A percentile compares a stretch with the other conserved stretches of the same genome.
phyloP scores from a whole-genome alignment of 768 basidiomycete genomes.

The Pleurotus djamor region DNA sequence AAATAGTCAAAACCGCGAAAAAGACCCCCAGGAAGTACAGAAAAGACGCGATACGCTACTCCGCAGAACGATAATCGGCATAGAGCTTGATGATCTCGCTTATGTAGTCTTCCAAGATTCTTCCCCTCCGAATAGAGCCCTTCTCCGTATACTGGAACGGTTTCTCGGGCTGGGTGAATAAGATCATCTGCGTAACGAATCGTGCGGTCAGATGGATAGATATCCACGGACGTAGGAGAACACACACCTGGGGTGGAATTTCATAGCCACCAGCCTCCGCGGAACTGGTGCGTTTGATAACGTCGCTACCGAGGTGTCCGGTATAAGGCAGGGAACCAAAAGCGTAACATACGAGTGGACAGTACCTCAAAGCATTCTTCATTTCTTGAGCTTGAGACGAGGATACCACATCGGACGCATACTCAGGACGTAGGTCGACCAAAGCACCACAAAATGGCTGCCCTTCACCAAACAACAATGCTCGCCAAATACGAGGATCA shows the following conservation, averaged over 20 bases:
- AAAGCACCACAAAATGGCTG: conserved; percentile 24
- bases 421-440: conserved; percentile 19
- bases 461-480: conserved; percentile 27
- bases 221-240: too few species aligned
- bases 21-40: too few species aligned
- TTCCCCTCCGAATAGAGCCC: conserved; percentile 21
- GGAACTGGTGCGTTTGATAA: conserved; percentile 15
- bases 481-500: conserved; percentile 16
- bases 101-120: conserved; percentile 25
- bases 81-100: conserved; percentile 30
- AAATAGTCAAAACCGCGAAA: too few species aligned
- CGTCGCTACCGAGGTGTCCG: neutral
- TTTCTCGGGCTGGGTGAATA: conserved; percentile 23
- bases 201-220: neutral
- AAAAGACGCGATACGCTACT: too few species aligned
- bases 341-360: conserved; percentile 7
- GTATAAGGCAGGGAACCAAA: too few species aligned
- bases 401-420: conserved; percentile 10
- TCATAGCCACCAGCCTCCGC: conserved; percentile 20
- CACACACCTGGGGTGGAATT: conserved; percentile 21
- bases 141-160: conserved; percentile 32
- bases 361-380: conserved; percentile 10
- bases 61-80: neutral
- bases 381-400: neutral
- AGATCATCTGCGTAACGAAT: conserved; percentile 24